Conservation (phyloP, 345 rosid genomes). For the Brassica incana region DNA sequence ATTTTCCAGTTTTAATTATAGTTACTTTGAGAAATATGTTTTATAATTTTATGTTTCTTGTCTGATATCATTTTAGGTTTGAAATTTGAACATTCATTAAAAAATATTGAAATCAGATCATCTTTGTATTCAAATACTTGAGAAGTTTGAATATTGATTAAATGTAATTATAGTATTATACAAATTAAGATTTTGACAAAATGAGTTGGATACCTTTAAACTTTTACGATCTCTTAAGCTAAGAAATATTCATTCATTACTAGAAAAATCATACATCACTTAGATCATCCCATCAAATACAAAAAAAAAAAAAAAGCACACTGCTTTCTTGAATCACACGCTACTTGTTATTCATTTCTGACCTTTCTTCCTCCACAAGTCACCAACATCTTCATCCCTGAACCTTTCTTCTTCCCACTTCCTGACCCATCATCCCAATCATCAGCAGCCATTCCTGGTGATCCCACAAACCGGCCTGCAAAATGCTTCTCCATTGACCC, state of each 20-base stretch:
- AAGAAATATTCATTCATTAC: background rate
- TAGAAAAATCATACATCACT: background rate
- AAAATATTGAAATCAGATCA: background rate
- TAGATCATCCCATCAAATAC: background rate
- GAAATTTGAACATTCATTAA: background rate
- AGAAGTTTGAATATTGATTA: background rate
- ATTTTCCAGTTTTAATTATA: no score
- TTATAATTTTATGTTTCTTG: background rate
- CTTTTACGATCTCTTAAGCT: background rate
- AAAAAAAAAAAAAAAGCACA: background rate
- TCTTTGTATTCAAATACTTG: background rate
- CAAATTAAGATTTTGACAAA: background rate
- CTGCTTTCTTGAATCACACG: slow-evolving; percentile 26
- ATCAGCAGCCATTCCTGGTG: slow-evolving; percentile 52
- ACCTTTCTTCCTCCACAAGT: slow-evolving; percentile 78
- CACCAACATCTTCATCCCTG: slow-evolving; percentile 77
- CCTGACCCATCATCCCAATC: slow-evolving; percentile 32
- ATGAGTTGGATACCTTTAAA: background rate
- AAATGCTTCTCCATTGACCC: slow-evolving; percentile 82
- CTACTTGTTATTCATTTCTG: slow-evolving; percentile 42
- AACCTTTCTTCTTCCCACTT: slow-evolving; percentile 63
- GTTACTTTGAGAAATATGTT: background rate
- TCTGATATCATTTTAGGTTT: background rate
- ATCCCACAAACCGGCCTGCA: slow-evolving; percentile 53
- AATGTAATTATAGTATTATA: background rate